Evolutionary conservation across 2,329 filamentous ascomycete species (phyloP), one percentile per base, ranked within the genome.

Genomic region (Fusarium sp.): DNA sequence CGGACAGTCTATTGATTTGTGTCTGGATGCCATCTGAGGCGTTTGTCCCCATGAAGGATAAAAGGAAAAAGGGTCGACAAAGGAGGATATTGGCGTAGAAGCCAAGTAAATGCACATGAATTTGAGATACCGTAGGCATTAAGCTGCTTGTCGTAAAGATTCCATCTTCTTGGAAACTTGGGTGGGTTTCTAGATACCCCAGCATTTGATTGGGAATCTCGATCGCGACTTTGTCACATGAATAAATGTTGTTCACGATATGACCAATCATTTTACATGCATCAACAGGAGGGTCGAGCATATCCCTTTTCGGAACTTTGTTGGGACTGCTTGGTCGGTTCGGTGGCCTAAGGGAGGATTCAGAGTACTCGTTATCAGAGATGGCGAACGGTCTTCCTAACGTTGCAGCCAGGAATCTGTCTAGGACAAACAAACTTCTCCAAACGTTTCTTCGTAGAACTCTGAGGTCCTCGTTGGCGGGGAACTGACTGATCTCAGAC

Each of bases 381-480:
- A 92, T 92, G 13, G 88, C 86, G 4, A 86, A 85, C 0, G 91
- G 91, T 15, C 90, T 86, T 10, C 91, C 91, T 4, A 93, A 81
- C 4, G 89, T 89, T 30, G 89, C 87, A 4, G 90, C 87, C 3
- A 92, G 82, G 57, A 92, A 89, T 22, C 88, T 85, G 75, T 93
- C 91, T 13, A 92, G 83, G 20, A 92, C 83, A 65, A 91, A 92
- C 1, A 93, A 79, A 16, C 89, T 90, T 62, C 87, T 86, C 91
- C 90, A 92, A 7, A 92, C 79, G 54, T 89, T 91, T 33, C 86
- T 85, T 38, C 90, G 84, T 14, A 86, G 78, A 14, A 76, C 45
- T 50, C n/a, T 79, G 70, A 86, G 82, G 56, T 89, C 83, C 16
- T 84, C 81, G 2, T 77, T 75, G 13, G 79, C 80, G 26, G 51